phyloP scores from a whole-genome alignment of 768 basidiomycete species.

The Brasilioporus rufonigricans region DNA sequence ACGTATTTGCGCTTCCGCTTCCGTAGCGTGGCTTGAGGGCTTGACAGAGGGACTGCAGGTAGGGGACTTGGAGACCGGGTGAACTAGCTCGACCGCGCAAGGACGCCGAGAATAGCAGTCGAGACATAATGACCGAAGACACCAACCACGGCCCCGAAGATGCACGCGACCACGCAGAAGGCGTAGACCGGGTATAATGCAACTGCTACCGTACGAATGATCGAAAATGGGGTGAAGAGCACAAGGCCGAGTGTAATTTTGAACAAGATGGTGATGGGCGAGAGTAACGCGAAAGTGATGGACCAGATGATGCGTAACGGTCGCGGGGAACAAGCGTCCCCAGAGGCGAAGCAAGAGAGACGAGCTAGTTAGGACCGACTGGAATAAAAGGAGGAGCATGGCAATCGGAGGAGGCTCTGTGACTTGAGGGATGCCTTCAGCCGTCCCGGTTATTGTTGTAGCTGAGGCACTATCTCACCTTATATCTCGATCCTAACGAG shows the following conservation, averaged over 20 bases:
- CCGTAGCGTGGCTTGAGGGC: conserved; percentile 15
- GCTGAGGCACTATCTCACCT: too few relatives aligned
- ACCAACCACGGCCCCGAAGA: conserved; percentile 48
- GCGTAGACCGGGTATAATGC: conserved; percentile 55
- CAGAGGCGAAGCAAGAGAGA: conserved; percentile 17
- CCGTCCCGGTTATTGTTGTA: neutral
- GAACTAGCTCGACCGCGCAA: conserved; percentile 17
- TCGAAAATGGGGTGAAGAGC: conserved; percentile 44
- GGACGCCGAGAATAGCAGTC: conserved; percentile 6
- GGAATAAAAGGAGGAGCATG: conserved; percentile 22
- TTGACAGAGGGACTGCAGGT: neutral
- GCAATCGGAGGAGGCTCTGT: conserved; percentile 24
- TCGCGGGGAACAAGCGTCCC: conserved; percentile 7
- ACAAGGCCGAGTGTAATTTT: conserved; percentile 41
- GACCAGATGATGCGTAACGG: conserved; percentile 25
- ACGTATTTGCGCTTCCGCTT: conserved; percentile 24
- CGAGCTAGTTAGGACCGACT: conserved; percentile 1
- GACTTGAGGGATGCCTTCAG: neutral
- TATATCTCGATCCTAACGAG: too few relatives aligned
- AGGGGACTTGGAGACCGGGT: conserved; percentile 2
- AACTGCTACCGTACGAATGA: conserved; percentile 38
- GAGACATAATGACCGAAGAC: conserved; percentile 32
- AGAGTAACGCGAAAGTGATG: conserved; percentile 40
- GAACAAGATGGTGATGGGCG: conserved; percentile 45
- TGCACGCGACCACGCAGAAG: conserved; percentile 54